phyloP scores from a whole-genome alignment of 306 rosid species.

The Prunus campanulata region DNA sequence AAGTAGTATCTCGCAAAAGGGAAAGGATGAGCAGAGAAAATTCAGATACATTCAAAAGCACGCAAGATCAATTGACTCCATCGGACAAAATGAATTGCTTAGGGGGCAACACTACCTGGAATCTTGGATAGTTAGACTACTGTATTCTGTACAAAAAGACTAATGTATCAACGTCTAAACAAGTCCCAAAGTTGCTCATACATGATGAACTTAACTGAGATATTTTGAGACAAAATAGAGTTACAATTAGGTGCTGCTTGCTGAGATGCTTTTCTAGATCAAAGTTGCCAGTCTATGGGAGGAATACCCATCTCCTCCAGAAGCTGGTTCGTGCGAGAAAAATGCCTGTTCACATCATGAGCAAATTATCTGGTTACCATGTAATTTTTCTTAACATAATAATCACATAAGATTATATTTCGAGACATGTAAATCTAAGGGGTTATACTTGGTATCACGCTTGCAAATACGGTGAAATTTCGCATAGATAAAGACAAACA shows the following conservation, averaged over 20 bases:
- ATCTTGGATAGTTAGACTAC: not conserved
- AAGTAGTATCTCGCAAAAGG: not conserved
- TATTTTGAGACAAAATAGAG: not conserved
- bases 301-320: conserved; percentile 55
- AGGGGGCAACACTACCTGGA: conserved; percentile 2
- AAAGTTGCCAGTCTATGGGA: conserved; percentile 90
- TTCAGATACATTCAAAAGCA: not conserved
- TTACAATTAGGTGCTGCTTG: not conserved
- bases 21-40: not conserved
- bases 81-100: not conserved
- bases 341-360: conserved; percentile 63
- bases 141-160: not conserved
- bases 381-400: not conserved
- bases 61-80: not conserved
- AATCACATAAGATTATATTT: not conserved
- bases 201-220: conserved; percentile 8
- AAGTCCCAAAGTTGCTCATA: not conserved
- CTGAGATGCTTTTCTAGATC: conserved; percentile 10
- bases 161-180: not conserved
- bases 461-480: not conserved
- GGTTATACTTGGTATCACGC: not conserved
- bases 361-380: not conserved
- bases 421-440: not conserved
- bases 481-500: not conserved
- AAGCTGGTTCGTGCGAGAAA: conserved; percentile 78